Base-by-base conservation (phyloP, 2,329 filamentous ascomycete genomes). In the Phyllosticta paracitricarpa region DNA sequence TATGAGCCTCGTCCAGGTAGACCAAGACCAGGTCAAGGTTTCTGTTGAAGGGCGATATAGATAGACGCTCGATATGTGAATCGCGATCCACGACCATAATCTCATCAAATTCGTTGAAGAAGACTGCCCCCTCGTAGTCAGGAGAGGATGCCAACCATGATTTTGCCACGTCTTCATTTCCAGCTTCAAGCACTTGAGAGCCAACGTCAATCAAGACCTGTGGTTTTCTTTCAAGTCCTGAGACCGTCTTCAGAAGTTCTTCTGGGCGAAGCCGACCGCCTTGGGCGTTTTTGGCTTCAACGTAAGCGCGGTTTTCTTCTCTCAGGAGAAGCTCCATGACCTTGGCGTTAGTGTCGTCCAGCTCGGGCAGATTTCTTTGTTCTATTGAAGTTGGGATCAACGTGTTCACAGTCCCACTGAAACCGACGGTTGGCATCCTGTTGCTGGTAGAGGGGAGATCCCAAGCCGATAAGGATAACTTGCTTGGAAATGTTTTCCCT, bases 371-470 rank as follows among this genome's bases (percentile, higher is more conserved):
- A 35, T 89, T 83, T 0, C 81, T 71, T 30, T 89, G 84, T 0
- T 73, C 66, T 0, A 89, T 77, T 0, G 66, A 72, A 0, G 86
- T 66, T 0, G 87, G 86, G 0, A 90, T 73, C 0, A 86, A 67
- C n/a, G 78, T 83, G 64, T 90, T 87, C 25, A 84, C 86, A 0
- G 87, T 91, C 0, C 87, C 87, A 60, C 84, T 88, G 66, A 91
- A 91, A 0, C 87, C 88, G 0, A 83, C 85, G 0, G 80, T 84
- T 6, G 17, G 12, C 19, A 30, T 30, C 2, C 17, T 6, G 6
- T 22, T 30, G 25, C 8, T 26, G 6, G 9, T 9, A 17, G 51
- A 57, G 9, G 79, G 76, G 19, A 89, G 73, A 63, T 90, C 85
- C 87, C 86, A 90, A 0, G 85, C 86, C 0, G 86, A 89, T 0